A percentile compares a stretch with the other conserved stretches of the same genome.
These are phyloP conservation scores for Eucalyptus sp. DNA, from an alignment of 345 rosid species.

Conservation along the genomic window DNA sequence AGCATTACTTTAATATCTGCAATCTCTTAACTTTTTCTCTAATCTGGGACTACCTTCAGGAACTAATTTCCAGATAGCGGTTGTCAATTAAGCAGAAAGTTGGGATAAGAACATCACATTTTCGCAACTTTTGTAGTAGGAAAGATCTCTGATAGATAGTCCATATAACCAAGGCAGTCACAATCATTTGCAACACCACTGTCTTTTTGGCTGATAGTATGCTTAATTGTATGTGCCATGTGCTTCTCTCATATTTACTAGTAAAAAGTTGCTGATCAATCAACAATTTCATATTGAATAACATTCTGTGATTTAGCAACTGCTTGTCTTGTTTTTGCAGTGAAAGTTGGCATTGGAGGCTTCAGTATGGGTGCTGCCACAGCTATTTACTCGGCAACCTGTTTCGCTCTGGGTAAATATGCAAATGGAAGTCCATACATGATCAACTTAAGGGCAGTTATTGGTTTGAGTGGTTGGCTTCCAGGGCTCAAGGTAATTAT, in stretches of 20 bases:
- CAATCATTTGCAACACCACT: not conserved
- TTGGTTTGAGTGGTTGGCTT: conserved; percentile 90
- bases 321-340: conserved; percentile 18
- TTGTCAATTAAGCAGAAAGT: not conserved
- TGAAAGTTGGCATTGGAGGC: conserved; percentile 86
- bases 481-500: conserved; percentile 74
- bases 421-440: conserved; percentile 58
- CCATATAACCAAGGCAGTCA: not conserved
- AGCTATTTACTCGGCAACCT: conserved; percentile 84
- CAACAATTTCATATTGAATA: not conserved
- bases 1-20: not conserved
- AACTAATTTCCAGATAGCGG: not conserved
- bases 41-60: not conserved
- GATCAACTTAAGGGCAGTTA: conserved; percentile 46
- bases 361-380: conserved; percentile 98
- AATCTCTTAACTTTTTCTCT: not conserved
- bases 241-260: not conserved
- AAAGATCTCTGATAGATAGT: not conserved
- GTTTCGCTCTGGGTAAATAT: conserved; percentile 57
- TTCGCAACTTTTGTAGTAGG: not conserved
- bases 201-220: not conserved
- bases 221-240: not conserved
- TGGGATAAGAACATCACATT: not conserved
- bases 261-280: not conserved
- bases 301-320: not conserved